Evolutionary conservation across 2,329 filamentous ascomycete species (phyloP).

Genomic region (Arachnopeziza araneosa): DNA sequence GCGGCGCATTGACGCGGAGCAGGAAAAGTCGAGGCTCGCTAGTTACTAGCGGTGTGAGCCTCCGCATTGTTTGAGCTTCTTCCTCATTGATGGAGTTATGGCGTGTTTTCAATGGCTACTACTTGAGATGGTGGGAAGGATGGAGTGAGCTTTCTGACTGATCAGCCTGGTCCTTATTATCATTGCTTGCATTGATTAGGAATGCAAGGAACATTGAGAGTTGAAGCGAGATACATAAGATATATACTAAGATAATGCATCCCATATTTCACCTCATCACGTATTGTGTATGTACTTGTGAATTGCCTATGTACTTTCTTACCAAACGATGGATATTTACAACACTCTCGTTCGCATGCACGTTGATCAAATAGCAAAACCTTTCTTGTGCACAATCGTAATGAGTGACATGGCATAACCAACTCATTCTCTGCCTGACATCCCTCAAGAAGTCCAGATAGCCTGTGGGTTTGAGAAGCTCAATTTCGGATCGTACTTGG

Average conservation of each 20-base stretch:
- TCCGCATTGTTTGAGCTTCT: not conserved
- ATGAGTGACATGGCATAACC: too few species aligned
- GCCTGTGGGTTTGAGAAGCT: constrained; percentile 16
- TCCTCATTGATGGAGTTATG: not conserved
- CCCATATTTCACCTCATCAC: not conserved
- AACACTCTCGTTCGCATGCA: too few species aligned
- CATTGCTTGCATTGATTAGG: not conserved
- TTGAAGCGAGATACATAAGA: not conserved
- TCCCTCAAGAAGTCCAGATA: not conserved
- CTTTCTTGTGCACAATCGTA: too few species aligned
- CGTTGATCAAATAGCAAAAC: too few species aligned
- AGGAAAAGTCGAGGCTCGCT: not conserved
- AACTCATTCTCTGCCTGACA: too few species aligned
- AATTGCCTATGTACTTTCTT: too few species aligned
- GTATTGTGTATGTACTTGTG: too few species aligned
- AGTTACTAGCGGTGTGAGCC: not conserved
- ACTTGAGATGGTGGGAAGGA: not conserved
- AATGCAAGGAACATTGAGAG: not conserved
- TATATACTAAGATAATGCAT: not conserved
- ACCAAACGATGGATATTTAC: too few species aligned
- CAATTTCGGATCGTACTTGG: constrained; percentile 9
- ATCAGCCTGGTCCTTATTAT: not conserved
- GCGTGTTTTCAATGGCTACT: not conserved
- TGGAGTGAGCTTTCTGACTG: not conserved
- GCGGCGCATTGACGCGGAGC: constrained; percentile 10